These are phyloP conservation scores for Penicillium palitans DNA, from an alignment of 2,329 filamentous ascomycete genomes.

Conservation along the genomic window DNA sequence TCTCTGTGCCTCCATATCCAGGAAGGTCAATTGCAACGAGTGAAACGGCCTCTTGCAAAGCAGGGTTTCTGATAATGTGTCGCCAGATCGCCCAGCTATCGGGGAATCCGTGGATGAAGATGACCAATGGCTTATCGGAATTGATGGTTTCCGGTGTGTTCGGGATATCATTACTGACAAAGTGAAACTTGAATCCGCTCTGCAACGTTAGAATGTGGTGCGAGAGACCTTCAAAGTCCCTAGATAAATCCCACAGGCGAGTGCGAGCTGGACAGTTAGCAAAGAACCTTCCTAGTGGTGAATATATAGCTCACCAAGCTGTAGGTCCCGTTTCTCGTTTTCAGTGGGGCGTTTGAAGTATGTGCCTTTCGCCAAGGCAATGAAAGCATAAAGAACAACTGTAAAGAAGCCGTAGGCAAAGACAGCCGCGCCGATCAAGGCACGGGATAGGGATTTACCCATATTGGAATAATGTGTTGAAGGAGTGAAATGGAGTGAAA, in stretches of 20 bases:
- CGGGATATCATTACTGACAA: conserved; percentile 47
- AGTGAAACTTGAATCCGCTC: conserved; percentile 56
- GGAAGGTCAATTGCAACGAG: conserved; percentile 59
- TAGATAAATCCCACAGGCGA: conserved; percentile 56
- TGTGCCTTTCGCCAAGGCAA: conserved; percentile 34
- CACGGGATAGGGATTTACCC: conserved; percentile 21
- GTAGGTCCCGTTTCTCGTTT: conserved; percentile 42
- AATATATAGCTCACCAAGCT: conserved; percentile 39
- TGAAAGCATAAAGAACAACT: conserved; percentile 33
- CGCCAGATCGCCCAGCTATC: conserved; percentile 60
- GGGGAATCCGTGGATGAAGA: conserved; percentile 62
- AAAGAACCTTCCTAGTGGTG: neutral
- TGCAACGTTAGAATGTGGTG: conserved; percentile 55
- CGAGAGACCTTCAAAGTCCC: conserved; percentile 47
- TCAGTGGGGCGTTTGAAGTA: conserved; percentile 43
- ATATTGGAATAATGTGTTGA: conserved; percentile 17
- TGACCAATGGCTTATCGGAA: conserved; percentile 44
- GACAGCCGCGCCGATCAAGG: conserved; percentile 20
- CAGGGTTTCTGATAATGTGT: conserved; percentile 46
- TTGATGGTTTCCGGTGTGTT: conserved; percentile 21
- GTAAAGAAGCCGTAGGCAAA: conserved; percentile 41
- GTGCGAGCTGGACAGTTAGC: conserved; percentile 46
- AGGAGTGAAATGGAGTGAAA: neutral
- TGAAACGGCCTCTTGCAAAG: conserved; percentile 42
- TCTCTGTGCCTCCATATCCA: conserved; percentile 60